Evolutionary conservation across 129 eudicot species (phyloP).

Genomic region (Centrapalus pauciflorus): DNA sequence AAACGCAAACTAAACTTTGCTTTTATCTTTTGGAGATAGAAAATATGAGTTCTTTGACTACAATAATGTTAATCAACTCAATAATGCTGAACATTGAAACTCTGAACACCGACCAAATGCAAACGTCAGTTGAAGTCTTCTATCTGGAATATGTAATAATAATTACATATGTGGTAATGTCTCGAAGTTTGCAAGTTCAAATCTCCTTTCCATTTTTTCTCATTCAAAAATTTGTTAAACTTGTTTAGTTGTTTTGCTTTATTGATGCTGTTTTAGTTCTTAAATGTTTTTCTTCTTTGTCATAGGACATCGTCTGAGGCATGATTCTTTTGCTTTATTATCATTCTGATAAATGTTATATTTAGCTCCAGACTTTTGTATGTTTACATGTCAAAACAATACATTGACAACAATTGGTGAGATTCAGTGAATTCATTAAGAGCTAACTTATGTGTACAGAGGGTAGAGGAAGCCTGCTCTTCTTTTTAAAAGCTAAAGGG

Average conservation of each 20-base stretch:
- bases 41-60: neutral
- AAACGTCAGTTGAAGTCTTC: neutral
- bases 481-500: constrained; percentile 75
- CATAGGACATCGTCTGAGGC: neutral
- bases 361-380: constrained; percentile 9
- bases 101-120: neutral
- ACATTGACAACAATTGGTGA: neutral
- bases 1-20: neutral
- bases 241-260: neutral
- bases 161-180: neutral
- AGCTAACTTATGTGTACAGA: constrained; percentile 40
- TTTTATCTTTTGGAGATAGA: neutral
- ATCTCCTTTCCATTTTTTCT: neutral
- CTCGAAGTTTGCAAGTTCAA: too few relatives aligned
- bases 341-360: neutral
- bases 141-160: neutral
- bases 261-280: neutral
- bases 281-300: neutral
- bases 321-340: constrained; percentile 7
- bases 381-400: neutral
- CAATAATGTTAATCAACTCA: neutral
- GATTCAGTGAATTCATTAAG: constrained; percentile 3
- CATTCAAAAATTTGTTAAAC: neutral
- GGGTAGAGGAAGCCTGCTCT: constrained; percentile 94
- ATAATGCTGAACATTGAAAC: neutral